Evolutionary conservation across 495 filamentous ascomycete genomes (phyloP).

Genomic region (Penicilliopsis zonata): DNA sequence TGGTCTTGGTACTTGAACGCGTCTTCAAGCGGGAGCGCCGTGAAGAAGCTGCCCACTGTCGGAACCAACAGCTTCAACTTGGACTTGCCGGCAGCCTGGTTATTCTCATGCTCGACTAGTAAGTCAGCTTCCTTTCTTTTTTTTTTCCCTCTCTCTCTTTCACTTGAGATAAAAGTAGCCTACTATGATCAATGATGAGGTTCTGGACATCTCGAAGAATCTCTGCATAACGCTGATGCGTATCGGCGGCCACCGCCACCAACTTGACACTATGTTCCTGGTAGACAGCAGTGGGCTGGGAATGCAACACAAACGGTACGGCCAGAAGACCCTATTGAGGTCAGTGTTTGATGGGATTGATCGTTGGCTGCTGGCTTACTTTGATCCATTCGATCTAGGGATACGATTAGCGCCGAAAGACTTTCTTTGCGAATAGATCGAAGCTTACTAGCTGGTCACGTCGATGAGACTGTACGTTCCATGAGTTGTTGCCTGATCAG

Average conservation of each 20-base stretch:
- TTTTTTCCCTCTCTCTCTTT: not conserved
- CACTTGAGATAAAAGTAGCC: slow-evolving; percentile 5
- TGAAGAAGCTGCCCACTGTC: slow-evolving; percentile 84
- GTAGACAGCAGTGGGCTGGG: slow-evolving; percentile 78
- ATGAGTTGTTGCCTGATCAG: no score
- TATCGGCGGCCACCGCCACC: slow-evolving; percentile 42
- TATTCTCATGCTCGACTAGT: slow-evolving; percentile 57
- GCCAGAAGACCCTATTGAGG: slow-evolving; percentile 73
- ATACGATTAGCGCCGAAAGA: not conserved
- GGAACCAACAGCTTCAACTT: slow-evolving; percentile 92
- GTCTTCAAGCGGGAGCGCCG: slow-evolving; percentile 66
- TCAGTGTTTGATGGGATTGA: slow-evolving; percentile 26
- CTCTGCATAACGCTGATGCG: slow-evolving; percentile 78
- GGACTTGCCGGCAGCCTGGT: slow-evolving; percentile 51
- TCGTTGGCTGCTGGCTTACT: slow-evolving; percentile 16
- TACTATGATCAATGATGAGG: slow-evolving; percentile 88
- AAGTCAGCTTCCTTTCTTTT: not conserved
- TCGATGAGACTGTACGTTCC: slow-evolving; percentile 54
- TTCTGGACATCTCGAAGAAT: slow-evolving; percentile 90
- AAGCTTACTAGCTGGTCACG: slow-evolving; percentile 68
- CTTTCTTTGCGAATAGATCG: not conserved
- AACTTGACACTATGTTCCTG: slow-evolving; percentile 35
- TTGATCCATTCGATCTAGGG: slow-evolving; percentile 58
- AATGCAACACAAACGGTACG: slow-evolving; percentile 94
- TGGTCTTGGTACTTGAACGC: slow-evolving; percentile 87